Base-by-base conservation (phyloP, 305 asterid genomes). In the Euphrasia arctica region DNA sequence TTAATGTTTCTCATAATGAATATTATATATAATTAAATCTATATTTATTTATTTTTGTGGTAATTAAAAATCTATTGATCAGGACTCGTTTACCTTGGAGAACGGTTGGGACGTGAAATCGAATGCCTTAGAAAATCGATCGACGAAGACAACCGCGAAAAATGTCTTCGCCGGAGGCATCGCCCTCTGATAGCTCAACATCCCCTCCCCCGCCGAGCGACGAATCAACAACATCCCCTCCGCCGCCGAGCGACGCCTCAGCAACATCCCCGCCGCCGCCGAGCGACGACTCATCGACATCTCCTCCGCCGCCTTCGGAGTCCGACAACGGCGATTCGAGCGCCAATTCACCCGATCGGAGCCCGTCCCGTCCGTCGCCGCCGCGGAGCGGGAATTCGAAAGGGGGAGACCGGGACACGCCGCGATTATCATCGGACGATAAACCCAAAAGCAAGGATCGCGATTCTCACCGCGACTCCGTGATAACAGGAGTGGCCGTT, bases 41-140 rank as follows among this genome's bases (percentile, higher is more conserved):
- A 18, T 18, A 18, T 18, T 18, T 18, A 18, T 18, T 18, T 18
- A 18, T 18, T 3, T 8, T 47, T 9, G 12, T 9, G 12, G 62
- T 62, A n/a, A 18, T n/a, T 54, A 61, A 66, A 63, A 6, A 52
- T 8, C 5, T 71, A 13, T 73, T 68, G 65, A 75, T 29, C 75
- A 80, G 85, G 89, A 77, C 66, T 64, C 54, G 42, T 58, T 65
- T 18, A 58, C 57, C 75, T 77, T 70, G 94, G 95, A 85, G 92
- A 81, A 67, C 59, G 90, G 97, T 80, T 57, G 89, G 85, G 75
- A 67, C 52, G 80, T 43, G 10, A 29, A 47, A 50, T 13, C 9
- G 27, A 22, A 13, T 18, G 22, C 51, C 5, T 27, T 29, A 2
- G 9, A 5, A 18, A 5, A 54, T 10, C 3, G 12, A 42, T 42